A percentile compares a stretch with the other conserved stretches of the same genome.
Conservation (phyloP, 306 rosid species). For the Clitoria ternatea region DNA sequence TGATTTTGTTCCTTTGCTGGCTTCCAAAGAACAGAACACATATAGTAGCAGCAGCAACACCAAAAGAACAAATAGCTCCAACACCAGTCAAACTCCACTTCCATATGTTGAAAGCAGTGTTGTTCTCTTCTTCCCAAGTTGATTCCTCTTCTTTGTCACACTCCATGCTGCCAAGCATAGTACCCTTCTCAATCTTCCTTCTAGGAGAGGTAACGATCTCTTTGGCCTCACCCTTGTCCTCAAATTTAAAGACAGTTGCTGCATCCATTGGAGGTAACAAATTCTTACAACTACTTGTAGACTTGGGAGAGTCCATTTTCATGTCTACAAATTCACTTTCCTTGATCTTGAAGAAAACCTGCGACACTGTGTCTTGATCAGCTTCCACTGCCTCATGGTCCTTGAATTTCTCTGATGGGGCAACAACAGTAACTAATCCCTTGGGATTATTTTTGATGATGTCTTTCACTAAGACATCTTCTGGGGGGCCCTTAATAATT, state of each 20-base stretch:
- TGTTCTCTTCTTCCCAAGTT: conserved; percentile 29
- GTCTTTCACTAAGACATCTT: conserved; percentile 22
- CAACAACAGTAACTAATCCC: background rate
- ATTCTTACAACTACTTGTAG: conserved; percentile 23
- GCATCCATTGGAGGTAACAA: conserved; percentile 12
- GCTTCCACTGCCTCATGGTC: conserved; percentile 22
- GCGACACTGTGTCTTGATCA: conserved; percentile 48
- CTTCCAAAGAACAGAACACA: conserved; percentile 64
- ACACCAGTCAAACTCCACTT: conserved; percentile 69
- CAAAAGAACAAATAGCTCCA: conserved; percentile 88
- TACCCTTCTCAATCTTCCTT: conserved; percentile 34
- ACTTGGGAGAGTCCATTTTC: conserved; percentile 72
- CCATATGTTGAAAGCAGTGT: conserved; percentile 47
- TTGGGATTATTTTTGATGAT: background rate
- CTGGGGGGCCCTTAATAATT: conserved; percentile 8
- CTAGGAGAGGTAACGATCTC: conserved; percentile 50
- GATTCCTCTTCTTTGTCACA: conserved; percentile 13
- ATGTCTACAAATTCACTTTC: conserved; percentile 83
- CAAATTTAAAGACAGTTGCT: conserved; percentile 34
- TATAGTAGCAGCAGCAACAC: conserved; percentile 80
- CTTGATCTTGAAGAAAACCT: conserved; percentile 67
- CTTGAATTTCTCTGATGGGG: conserved; percentile 15
- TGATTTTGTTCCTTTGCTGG: conserved; percentile 40
- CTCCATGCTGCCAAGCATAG: background rate
- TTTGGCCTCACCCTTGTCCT: conserved; percentile 38